Percentiles rank a stretch among this genome's conserved stretches.
phyloP scores from a whole-genome alignment of 2,329 filamentous ascomycete genomes.

The Scolecobasidium constrictum region DNA sequence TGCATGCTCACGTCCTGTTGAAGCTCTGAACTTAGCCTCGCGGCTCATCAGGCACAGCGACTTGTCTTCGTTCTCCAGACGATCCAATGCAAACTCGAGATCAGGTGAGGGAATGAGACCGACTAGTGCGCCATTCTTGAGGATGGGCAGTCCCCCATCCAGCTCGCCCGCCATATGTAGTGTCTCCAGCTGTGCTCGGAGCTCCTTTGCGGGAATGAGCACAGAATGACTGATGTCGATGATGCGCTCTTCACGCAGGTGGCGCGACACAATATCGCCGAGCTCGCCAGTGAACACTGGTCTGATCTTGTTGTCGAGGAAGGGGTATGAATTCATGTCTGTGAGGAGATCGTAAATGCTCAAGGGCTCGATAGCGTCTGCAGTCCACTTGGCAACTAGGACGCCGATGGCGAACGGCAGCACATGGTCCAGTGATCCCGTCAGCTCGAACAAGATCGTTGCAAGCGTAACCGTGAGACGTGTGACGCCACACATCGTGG shows the following conservation, averaged over 20 bases:
- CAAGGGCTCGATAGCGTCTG: conserved; percentile 84
- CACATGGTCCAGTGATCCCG: conserved; percentile 88
- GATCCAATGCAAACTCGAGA: conserved; percentile 84
- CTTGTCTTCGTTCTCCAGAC: conserved; percentile 62
- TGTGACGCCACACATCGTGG: conserved; percentile 97
- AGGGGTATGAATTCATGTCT: conserved; percentile 95
- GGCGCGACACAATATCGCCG: conserved; percentile 66
- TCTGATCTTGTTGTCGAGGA: conserved; percentile 92
- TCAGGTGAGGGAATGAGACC: conserved; percentile 91
- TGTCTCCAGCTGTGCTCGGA: conserved; percentile 71
- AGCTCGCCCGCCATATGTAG: conserved; percentile 80
- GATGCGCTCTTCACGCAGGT: conserved; percentile 60
- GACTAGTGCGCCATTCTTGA: conserved; percentile 68
- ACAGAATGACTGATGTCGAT: conserved; percentile 85
- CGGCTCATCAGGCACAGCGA: conserved; percentile 74
- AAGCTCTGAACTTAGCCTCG: conserved; percentile 37
- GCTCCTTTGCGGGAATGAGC: conserved; percentile 61
- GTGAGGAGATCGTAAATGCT: conserved; percentile 89
- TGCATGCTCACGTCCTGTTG: neutral
- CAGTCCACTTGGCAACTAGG: conserved; percentile 95
- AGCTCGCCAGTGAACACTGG: conserved; percentile 83
- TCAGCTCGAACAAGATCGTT: conserved; percentile 92
- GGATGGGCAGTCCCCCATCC: conserved; percentile 81
- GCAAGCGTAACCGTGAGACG: conserved; percentile 85
- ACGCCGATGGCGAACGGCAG: conserved; percentile 88